phyloP scores from a whole-genome alignment of 1,139 yeast genomes.

The Pichia sp. region DNA sequence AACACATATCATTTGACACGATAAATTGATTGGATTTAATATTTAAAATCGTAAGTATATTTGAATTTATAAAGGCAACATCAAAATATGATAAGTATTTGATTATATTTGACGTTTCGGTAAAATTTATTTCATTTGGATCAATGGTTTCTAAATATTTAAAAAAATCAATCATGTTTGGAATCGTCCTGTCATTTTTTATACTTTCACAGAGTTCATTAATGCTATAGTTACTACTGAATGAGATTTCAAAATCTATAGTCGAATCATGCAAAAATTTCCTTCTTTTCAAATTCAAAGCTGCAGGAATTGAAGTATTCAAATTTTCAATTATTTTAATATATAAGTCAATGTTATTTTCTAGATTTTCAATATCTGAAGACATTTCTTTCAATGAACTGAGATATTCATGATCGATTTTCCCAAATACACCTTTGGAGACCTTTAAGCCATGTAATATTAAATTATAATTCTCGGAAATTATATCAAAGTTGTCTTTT shows the following conservation, averaged over 20 bases:
- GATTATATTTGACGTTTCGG: background rate
- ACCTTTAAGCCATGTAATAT: conserved; percentile 12
- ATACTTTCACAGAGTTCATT: background rate
- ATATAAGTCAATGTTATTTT: conserved; percentile 1
- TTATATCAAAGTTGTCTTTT: conserved; percentile 16
- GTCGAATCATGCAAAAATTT: conserved; percentile 4
- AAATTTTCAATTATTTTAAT: background rate
- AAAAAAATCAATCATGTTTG: background rate
- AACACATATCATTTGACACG: conserved; percentile 1
- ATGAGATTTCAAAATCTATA: background rate
- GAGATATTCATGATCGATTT: conserved; percentile 4
- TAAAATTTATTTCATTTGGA: background rate
- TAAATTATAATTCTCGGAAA: conserved; percentile 13
- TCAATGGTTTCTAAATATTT: conserved; percentile 1
- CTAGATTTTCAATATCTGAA: background rate
- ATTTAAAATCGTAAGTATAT: background rate
- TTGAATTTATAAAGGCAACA: background rate
- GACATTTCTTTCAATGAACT: background rate
- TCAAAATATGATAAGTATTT: background rate
- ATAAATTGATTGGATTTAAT: background rate
- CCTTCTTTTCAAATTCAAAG: background rate
- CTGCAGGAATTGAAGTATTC: background rate
- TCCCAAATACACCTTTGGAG: conserved; percentile 14
- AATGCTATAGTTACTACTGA: background rate
- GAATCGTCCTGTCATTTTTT: background rate